Base-by-base conservation (phyloP, 805 yeast species). In the Alloascoidea hylecoeti region DNA sequence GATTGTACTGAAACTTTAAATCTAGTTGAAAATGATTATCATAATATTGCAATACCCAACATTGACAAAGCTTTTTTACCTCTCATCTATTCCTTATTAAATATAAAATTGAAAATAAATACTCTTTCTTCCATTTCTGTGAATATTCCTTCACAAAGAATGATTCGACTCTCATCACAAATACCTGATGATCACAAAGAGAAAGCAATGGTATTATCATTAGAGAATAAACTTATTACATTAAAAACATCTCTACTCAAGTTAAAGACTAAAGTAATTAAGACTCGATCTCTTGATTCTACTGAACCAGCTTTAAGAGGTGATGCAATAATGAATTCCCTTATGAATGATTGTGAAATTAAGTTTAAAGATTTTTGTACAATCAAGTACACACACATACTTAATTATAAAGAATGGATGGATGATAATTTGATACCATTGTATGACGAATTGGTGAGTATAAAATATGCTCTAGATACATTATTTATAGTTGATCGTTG, bases 401-500 rank as follows among this genome's bases (percentile, higher is more conserved):
- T n/a, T n/a, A n/a, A n/a, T n/a, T n/a, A n/a, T n/a, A n/a, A 46
- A 15, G 53, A 54, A 17, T 33, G 40, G n/a, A 62, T 68, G 5
- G 72, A 66, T 37, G 57, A 70, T 9, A 57, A 66, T 38, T 65
- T 82, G 40, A 61, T 64, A 37, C 72, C 72, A 14, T 64, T 81
- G 18, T 88, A 82, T 57, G 66, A 71, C 36, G 66, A 72, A 41
- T 63, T 92, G 46, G 61, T 71, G 18, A 72, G 68, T 35, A 66
- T 85, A 46, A 83, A 85, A 54, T 66, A 73, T 16, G 77, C 78
- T 15, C 66, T 92, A 43, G 95, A 84, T 48, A 84, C 83, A 46
- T 63, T 92, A 44, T 66, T 89, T 48, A 75, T 92, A 35, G 92
- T 98, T 2, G 77, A 96, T 57, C 72, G 98, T 55, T 92, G 99